Evolutionary conservation across 2,329 filamentous ascomycete genomes (phyloP), one percentile per base, ranked within the genome.

Genomic region (Cordyceps javanica): DNA sequence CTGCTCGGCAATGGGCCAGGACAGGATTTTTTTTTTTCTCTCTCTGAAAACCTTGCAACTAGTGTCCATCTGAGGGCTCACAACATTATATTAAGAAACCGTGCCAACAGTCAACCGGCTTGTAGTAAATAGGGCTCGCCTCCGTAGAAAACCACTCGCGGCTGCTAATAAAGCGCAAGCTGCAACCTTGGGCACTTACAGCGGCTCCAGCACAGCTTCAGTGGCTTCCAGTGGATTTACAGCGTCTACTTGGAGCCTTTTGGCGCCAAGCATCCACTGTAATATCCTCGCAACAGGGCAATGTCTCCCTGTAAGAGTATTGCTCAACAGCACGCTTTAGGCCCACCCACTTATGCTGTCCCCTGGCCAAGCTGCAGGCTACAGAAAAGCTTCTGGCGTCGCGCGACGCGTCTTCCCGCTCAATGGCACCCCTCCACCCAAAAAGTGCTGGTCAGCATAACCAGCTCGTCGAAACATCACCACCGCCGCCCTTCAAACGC

Each of bases 381-480:
- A 14, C 30, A 4, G 7, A 4, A 21, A n/a, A 53, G 25, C 50
- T 16, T 11, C 9, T 19, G 19, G 13, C 13, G 13, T 21, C 44
- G 44, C 44, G 53, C 53, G 53, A 49, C 53, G 53, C 44, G 53
- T 56, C 34, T 49, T 41, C 32, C 53, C 30, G 25, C 53, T n/a
- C 21, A 19, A 21, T 19, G 10, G n/a, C 28, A 10, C 9, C 16
- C 7, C 16, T 8, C 38, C 36, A 23, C 46, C 36, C 23, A 32
- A 25, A 38, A n/a, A 36, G 36, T 26, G 34, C 21, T 8, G 48
- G 48, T 19, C 51, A 54, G 30, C 49, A 39, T 28, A 28, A 32
- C 16, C 5, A 41, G 21, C 28, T 16, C 23, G 5, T 26, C 21
- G 19, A 42, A 44, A 54, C 26, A 34, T 36, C 52, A 38, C 39